These are phyloP conservation scores for Annona cherimola DNA, from an alignment of 164 flowering plant species.

Conservation along the genomic window DNA sequence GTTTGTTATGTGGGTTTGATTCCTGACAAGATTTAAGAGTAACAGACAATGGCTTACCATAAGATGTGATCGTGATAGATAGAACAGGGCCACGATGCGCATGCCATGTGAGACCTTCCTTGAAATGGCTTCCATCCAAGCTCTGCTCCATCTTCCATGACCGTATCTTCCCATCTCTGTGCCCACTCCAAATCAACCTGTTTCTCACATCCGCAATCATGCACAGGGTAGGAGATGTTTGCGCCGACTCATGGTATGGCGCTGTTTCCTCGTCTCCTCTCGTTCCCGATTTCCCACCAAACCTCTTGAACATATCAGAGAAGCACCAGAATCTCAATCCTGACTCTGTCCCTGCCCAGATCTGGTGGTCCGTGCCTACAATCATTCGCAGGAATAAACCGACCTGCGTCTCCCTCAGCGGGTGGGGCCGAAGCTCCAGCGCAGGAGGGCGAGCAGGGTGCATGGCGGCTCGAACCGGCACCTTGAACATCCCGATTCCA, in stretches of 20 bases:
- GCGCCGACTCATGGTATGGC: slow-evolving; percentile 61
- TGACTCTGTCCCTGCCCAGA: slow-evolving; percentile 89
- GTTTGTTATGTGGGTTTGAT: too few relatives aligned
- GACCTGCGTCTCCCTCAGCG: slow-evolving; percentile 76
- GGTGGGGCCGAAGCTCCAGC: slow-evolving; percentile 89
- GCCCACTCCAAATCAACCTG: slow-evolving; percentile 82
- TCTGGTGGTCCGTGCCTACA: slow-evolving; percentile 57
- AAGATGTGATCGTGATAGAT: slow-evolving; percentile 58
- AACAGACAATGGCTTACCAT: slow-evolving; percentile 37
- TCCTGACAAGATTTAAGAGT: too few relatives aligned
- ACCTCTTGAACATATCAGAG: neutral
- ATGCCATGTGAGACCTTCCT: slow-evolving; percentile 75
- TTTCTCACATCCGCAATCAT: slow-evolving; percentile 58
- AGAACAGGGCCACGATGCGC: slow-evolving; percentile 81
- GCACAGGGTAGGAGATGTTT: slow-evolving; percentile 55
- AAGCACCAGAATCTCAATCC: slow-evolving; percentile 67
- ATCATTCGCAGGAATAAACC: slow-evolving; percentile 70
- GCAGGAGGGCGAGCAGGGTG: slow-evolving; percentile 80
- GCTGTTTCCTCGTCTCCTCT: slow-evolving; percentile 83
- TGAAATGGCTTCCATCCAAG: slow-evolving; percentile 35
- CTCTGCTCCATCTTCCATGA: slow-evolving; percentile 84
- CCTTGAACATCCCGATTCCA: slow-evolving; percentile 55
- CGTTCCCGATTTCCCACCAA: slow-evolving; percentile 28
- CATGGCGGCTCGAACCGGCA: slow-evolving; percentile 62
- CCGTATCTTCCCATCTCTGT: slow-evolving; percentile 89